Percentiles rank a stretch among this genome's conserved stretches.
phyloP scores from a whole-genome alignment of 1,284 basidiomycete genomes.

The Anthracocystis panici-leucophaei region DNA sequence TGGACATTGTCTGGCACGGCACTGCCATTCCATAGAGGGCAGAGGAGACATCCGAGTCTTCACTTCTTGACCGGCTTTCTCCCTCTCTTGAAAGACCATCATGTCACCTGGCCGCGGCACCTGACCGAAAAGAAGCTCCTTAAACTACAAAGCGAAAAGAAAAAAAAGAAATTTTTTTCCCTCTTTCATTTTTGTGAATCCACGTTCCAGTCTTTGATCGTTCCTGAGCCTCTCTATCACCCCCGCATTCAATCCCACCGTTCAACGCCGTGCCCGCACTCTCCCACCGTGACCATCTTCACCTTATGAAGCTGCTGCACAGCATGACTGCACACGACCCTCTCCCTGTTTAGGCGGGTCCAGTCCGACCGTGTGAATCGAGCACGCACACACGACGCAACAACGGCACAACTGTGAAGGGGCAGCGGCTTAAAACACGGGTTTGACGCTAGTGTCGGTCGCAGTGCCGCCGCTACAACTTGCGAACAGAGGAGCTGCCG shows the following conservation, averaged over 20 bases:
- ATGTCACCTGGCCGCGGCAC: constrained; percentile 5
- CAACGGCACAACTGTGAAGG: not conserved
- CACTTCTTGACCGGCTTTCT: not conserved
- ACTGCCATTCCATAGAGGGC: not conserved
- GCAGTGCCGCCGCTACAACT: constrained; percentile 1
- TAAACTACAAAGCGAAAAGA: too few species aligned
- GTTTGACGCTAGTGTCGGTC: constrained; percentile 8
- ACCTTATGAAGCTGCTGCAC: too few species aligned
- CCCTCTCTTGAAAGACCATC: not conserved
- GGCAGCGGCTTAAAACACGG: not conserved
- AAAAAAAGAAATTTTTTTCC: not conserved
- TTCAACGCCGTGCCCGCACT: not conserved
- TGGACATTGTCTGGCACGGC: not conserved
- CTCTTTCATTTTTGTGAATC: too few species aligned
- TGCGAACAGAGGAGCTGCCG: not conserved
- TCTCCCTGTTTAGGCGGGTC: too few species aligned
- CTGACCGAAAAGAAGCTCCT: not conserved
- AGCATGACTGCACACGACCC: too few species aligned
- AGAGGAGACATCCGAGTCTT: not conserved
- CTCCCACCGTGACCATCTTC: constrained; percentile 17
- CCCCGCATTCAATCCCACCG: constrained; percentile 1
- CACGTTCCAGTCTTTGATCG: constrained; percentile 6
- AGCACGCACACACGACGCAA: too few species aligned
- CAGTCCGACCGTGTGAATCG: too few species aligned
- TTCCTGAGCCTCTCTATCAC: constrained; percentile 9